phyloP scores from a whole-genome alignment of 371 early-diverging fungal genomes.

The Mucor lusitanicus region DNA sequence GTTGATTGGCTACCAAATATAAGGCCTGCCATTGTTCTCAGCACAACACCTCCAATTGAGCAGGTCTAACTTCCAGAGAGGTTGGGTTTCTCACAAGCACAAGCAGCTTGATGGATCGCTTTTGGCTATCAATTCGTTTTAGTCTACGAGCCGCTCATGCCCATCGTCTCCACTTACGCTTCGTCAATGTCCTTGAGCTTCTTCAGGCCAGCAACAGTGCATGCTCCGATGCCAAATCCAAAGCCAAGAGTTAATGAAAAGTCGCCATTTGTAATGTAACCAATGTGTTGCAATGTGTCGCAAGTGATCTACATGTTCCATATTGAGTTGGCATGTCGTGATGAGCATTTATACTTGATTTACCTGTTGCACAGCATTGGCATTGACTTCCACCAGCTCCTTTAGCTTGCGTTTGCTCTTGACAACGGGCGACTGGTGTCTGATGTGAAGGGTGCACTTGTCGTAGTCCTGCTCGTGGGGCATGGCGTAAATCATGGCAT shows the following conservation, averaged over 20 bases:
- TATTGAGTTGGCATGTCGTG: not conserved
- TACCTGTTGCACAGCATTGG: constrained; percentile 7
- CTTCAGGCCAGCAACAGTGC: constrained; percentile 44
- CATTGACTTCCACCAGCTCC: constrained; percentile 3
- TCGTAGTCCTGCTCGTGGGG: constrained; percentile 29
- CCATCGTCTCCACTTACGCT: too few species aligned
- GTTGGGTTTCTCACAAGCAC: constrained; percentile 57
- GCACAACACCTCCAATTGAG: constrained; percentile 23
- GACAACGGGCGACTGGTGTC: not conserved
- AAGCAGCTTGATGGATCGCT: constrained; percentile 38
- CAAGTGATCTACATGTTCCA: not conserved
- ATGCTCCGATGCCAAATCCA: constrained; percentile 65
- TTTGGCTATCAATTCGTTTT: constrained; percentile 23
- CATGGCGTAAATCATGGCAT: constrained; percentile 56
- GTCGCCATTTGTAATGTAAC: constrained; percentile 73
- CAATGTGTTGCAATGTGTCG: constrained; percentile 48
- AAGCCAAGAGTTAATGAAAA: constrained; percentile 68
- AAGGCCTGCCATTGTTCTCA: not conserved
- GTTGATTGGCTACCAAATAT: not conserved
- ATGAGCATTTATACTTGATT: not conserved
- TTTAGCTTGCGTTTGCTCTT: constrained; percentile 14
- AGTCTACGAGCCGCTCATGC: too few species aligned
- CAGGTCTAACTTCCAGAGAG: constrained; percentile 53
- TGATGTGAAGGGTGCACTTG: constrained; percentile 5
- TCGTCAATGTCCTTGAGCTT: constrained; percentile 26